Evolutionary conservation across 73 alveolate genomes (phyloP), one percentile per base, ranked within the genome.

Genomic region (Tetrahymena elliotti): DNA sequence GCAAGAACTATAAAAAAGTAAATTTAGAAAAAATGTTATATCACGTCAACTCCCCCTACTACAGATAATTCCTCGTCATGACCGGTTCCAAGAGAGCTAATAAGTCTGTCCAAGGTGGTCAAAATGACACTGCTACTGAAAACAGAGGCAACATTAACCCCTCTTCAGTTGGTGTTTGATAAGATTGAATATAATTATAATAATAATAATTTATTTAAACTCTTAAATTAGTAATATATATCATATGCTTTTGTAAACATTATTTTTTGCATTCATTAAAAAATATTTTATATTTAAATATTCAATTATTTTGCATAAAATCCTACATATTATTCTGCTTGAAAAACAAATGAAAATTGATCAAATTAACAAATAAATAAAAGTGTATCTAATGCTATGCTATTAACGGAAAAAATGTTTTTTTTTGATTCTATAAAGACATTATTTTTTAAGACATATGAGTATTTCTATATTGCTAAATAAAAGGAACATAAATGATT

Each of bases 81-180:
- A 68, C 88, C n/a, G 88, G 88, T 68, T 68, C 88, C 38, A 68
- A 68, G 88, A 68, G 88, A 68, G 88, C 88, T 68, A 35, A 68
- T 22, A 68, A 68, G 88, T 11, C 12, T 1, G 88, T n/a, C n/a
- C 88, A 68, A 68, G 38, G 15, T 10, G 54, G 88, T 10, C 88
- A 68, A 68, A 31, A 27, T 68, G 88, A 68, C 12, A 68, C 88
- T 68, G 0, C 88, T 31, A 31, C 88, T 68, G 88, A 68, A 68
- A 68, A 68, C 88, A 68, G 88, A 68, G 88, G 88, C 36, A 68
- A 68, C 88, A 31, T 31, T 68, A 68, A 68, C 38, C 88, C 88
- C 88, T 68, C 88, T 68, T 68, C 88, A 68, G 88, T 68, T 68
- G 88, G 88, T 68, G 88, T 68, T 68, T 68, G 88, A 68, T 68